Evolutionary conservation across 768 basidiomycete genomes (phyloP), one percentile per base, ranked within the genome.

Genomic region (Rhizopogon vinicolor): DNA sequence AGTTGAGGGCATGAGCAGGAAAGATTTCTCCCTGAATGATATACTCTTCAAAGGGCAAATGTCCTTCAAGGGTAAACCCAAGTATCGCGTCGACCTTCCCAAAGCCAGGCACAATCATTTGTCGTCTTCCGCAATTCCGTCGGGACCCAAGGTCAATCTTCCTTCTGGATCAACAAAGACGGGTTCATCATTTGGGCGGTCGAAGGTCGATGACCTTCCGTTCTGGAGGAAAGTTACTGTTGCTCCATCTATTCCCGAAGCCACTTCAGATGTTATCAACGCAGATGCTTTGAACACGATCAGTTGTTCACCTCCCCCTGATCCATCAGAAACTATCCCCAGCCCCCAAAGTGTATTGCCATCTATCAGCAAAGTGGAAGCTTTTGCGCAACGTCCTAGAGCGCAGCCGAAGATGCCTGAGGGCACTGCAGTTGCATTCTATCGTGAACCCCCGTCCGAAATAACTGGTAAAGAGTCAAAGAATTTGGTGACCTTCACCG

Each of bases 391-490:
- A 37, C 82, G 81, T 50, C 62, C 75, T 7, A 78, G 82, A 63
- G 68, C 77, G n/a, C 81, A 84, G 58, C 84, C 84, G 5, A 89
- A 84, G 66, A 81, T 89, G 79, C 87, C 87, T 48, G 81, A 73
- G 51, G 88, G 87, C 19, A 83, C 86, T 44, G 79, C 78, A 41
- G 85, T 91, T 52, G 88, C 84, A 37, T 88, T 89, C 69, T 85
- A 85, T 67, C 85, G 87, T 40, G 81, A 84, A 64, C 82, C 82
- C 7, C 76, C 78, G 33, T 76, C 83, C 39, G 81, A 84, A 53
- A 67, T 70, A 14, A 74, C 78, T 33, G 75, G 74, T 54, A 71
- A 72, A 39, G 79, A 83, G 61, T 61, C 76, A 4, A 79, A 76
- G 53, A 65, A 75, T 14, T 59, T 75, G 9, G 87, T 91, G 55